phyloP scores from a whole-genome alignment of 2,329 filamentous ascomycete species.

The Penicillium carneum region DNA sequence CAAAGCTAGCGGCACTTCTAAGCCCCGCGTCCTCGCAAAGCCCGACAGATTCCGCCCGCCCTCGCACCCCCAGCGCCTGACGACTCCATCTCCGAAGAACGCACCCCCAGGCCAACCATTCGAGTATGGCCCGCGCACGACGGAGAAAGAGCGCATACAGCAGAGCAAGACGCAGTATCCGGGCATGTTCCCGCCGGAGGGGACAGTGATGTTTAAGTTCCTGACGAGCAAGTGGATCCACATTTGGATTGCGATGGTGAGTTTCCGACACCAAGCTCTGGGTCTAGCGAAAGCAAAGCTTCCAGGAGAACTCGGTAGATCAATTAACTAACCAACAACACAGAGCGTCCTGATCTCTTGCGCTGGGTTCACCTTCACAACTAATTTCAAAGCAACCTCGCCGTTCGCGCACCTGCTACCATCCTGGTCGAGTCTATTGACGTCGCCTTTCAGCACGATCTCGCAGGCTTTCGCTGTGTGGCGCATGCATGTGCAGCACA shows the following conservation, averaged over 20 bases:
- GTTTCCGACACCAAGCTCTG: slow-evolving; percentile 34
- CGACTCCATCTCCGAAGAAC: slow-evolving; percentile 39
- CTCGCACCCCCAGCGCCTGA: slow-evolving; percentile 77
- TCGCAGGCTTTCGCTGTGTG: slow-evolving; percentile 74
- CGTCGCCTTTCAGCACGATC: slow-evolving; percentile 73
- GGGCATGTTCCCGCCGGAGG: slow-evolving; percentile 83
- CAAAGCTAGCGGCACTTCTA: slow-evolving; percentile 45
- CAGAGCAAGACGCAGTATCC: slow-evolving; percentile 80
- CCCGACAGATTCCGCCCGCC: slow-evolving; percentile 90
- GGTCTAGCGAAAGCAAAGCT: not conserved
- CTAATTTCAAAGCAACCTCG: slow-evolving; percentile 80
- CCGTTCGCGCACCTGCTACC: slow-evolving; percentile 82
- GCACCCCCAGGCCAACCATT: slow-evolving; percentile 55
- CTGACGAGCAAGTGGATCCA: slow-evolving; percentile 79
- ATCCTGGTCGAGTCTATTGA: slow-evolving; percentile 69
- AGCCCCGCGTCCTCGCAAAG: slow-evolving; percentile 78
- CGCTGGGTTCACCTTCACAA: slow-evolving; percentile 74
- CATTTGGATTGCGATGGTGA: slow-evolving; percentile 81
- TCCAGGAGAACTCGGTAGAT: not conserved
- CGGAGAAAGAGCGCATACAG: slow-evolving; percentile 63
- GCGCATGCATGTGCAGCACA: slow-evolving; percentile 76
- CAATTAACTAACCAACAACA: not conserved
- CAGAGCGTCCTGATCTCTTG: slow-evolving; percentile 73
- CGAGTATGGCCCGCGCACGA: slow-evolving; percentile 77
- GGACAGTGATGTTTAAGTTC: slow-evolving; percentile 84